Base-by-base conservation (phyloP, 2,329 filamentous ascomycete species). In the Cladosporium austrohemisphaericum region DNA sequence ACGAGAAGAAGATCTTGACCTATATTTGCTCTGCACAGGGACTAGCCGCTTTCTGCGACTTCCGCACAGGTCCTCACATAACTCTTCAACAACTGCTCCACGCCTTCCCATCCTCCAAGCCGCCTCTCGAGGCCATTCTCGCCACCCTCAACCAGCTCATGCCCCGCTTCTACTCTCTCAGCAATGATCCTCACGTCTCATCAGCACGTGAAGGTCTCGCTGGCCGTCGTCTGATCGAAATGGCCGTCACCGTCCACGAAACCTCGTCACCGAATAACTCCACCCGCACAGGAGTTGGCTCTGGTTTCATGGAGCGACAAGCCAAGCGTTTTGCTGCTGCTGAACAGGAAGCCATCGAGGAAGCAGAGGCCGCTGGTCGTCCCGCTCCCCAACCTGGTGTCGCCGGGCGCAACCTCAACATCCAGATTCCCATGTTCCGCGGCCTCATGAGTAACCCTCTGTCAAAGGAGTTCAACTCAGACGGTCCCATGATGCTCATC, bases 111-210 rank as follows among this genome's bases (percentile, higher is more conserved):
- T 95, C 89, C 32, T 83, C 88, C 5, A 88, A 89, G 65, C 93
- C 93, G 46, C 90, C 92, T 3, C 76, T 98, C 60, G 87, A 93
- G 48, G 76, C 83, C 52, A 76, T 98, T 9, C 78, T 96, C 28
- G 87, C 86, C 2, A 80, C 86, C 35, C 80, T 96, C 46, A 87
- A 86, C 60, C 86, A 88, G 41, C 78, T 97, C 44, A 97, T 97
- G 92, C 93, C 93, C 2, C 87, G 93, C 52, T 98, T 98, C 75
- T 98, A 98, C 74, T 97, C 92, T 3, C 82, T 98, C 11, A 96
- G 91, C 47, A 96, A 95, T 67, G 93, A 98, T 63, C 93, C 93
- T 0, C 88, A 93, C 56, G 83, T 94, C 58, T 85, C 82, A 2
- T 86, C 80, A 53, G 79, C 80, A 54, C 78, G 83, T 18, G 79